phyloP scores from a whole-genome alignment of 768 basidiomycete species.

The Cystoderma amianthinum region DNA sequence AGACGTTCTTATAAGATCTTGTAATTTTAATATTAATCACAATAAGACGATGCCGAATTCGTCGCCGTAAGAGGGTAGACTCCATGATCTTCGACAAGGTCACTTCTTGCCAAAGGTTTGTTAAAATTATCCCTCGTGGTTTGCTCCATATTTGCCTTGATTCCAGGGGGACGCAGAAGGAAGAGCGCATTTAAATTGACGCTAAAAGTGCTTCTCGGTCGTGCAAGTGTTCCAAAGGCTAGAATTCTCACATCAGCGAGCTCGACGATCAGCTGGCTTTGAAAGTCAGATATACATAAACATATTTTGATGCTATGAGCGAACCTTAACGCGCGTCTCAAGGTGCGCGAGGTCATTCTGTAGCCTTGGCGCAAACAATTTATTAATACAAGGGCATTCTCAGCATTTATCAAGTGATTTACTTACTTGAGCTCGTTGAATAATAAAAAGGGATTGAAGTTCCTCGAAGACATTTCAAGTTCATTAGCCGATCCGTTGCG shows the following conservation, averaged over 20 bases:
- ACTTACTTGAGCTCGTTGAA: slow-evolving; percentile 74
- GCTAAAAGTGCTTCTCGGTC: slow-evolving; percentile 45
- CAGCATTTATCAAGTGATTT: not conserved
- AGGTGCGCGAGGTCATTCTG: slow-evolving; percentile 66
- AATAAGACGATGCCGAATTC: slow-evolving; percentile 17
- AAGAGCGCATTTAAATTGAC: slow-evolving; percentile 64
- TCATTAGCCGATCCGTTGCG: slow-evolving; percentile 72
- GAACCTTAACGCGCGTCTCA: slow-evolving; percentile 59
- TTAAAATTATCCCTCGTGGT: slow-evolving; percentile 1
- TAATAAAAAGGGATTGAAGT: slow-evolving; percentile 57
- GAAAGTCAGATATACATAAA: not conserved
- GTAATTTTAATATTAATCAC: slow-evolving; percentile 13
- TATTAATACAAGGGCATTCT: not conserved
- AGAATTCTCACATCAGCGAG: slow-evolving; percentile 68
- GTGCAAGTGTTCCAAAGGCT: slow-evolving; percentile 59
- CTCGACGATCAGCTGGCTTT: slow-evolving; percentile 54
- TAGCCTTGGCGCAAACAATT: slow-evolving; percentile 36
- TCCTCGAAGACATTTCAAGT: slow-evolving; percentile 59
- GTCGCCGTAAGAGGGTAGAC: slow-evolving; percentile 31
- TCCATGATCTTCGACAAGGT: slow-evolving; percentile 31
- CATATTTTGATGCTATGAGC: slow-evolving; percentile 13
- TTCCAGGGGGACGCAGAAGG: slow-evolving; percentile 66
- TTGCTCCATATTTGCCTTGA: slow-evolving; percentile 21
- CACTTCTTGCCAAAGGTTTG: slow-evolving; percentile 1
- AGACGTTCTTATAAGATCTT: not conserved